Conservation (phyloP, 441 rosid species). For the Syzygium syzygioides region DNA sequence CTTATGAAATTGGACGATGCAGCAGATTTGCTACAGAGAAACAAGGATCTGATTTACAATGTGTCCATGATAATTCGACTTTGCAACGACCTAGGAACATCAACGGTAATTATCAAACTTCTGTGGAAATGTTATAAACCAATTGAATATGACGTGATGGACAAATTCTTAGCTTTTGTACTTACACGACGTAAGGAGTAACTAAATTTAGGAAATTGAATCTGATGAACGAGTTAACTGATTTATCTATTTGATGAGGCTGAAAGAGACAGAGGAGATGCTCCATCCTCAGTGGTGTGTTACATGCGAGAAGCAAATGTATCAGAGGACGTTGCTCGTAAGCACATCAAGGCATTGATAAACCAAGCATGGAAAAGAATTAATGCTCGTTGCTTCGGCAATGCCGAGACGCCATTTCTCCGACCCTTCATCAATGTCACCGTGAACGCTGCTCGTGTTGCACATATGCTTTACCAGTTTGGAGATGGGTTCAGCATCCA, state of each 20-base stretch:
- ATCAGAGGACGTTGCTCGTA: constrained; percentile 19
- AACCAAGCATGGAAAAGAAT: constrained; percentile 9
- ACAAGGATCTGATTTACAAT: constrained; percentile 22
- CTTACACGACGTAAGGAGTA: background rate
- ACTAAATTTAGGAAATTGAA: background rate
- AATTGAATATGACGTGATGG: background rate
- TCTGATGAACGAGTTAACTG: background rate
- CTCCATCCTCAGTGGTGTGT: constrained; percentile 34
- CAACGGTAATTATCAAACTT: constrained; percentile 16
- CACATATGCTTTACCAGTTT: constrained; percentile 30
- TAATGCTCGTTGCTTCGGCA: background rate
- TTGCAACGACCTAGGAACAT: constrained; percentile 45
- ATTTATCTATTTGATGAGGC: constrained; percentile 17
- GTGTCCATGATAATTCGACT: constrained; percentile 33
- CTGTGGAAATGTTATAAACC: background rate
- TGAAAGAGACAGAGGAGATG: constrained; percentile 48
- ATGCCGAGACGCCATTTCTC: background rate
- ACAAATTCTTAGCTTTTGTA: background rate
- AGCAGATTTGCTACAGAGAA: background rate
- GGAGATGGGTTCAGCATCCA: constrained; percentile 46
- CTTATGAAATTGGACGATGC: background rate
- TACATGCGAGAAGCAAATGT: constrained; percentile 26
- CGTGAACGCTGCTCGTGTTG: constrained; percentile 34
- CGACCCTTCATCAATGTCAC: constrained; percentile 13
- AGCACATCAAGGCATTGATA: constrained; percentile 12